Evolutionary conservation across 768 basidiomycete species (phyloP), one percentile per base, ranked within the genome.

Genomic region (Tulasnella sp.): DNA sequence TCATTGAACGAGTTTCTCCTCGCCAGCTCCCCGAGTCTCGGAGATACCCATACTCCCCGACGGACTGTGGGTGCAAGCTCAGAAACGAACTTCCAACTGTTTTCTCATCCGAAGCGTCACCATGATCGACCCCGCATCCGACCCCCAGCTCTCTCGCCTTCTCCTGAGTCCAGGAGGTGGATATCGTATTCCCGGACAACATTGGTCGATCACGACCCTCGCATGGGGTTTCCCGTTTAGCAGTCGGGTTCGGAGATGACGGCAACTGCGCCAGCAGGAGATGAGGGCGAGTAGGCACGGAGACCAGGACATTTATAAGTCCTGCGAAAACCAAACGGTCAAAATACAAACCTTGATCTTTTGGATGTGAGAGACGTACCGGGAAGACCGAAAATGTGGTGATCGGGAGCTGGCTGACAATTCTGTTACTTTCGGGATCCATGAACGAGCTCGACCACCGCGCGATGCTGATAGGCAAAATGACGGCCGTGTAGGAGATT

Each of bases 251-350:
- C 6, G 52, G 52, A 0, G 52, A 59, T 19, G 52, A 9, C 22
- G 52, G 52, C 52, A 59, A 59, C 26, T 22, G 32, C 22, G 52
- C 52, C 26, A 73, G 36, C 9, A 73, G 42, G 9, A 73, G 37
- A 35, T 66, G 35, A 1, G 72, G 72, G 19, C 72, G 64, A 22
- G 72, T 73, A 26, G 40, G 67, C 37, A 67, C 26, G 67, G 68
- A 73, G 2, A 73, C 35, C n/a, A 73, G 42, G 5, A 73, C 72
- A 35, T 73, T 73, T 12, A 73, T 66, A 22, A 73, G 67, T 26
- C 72, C 72, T 67, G 12, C 7, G n/a, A 70, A 29, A 67, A 22
- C 52, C 34, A n/a, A n/a, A n/a, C n/a, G n/a, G 40, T 16, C 37
- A 35, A 17, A 32, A 32, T n/a, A 12, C 9, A 62, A 40, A 19